phyloP scores from a whole-genome alignment of 2,329 filamentous ascomycete genomes.

The Aspergillus spinulosporus region DNA sequence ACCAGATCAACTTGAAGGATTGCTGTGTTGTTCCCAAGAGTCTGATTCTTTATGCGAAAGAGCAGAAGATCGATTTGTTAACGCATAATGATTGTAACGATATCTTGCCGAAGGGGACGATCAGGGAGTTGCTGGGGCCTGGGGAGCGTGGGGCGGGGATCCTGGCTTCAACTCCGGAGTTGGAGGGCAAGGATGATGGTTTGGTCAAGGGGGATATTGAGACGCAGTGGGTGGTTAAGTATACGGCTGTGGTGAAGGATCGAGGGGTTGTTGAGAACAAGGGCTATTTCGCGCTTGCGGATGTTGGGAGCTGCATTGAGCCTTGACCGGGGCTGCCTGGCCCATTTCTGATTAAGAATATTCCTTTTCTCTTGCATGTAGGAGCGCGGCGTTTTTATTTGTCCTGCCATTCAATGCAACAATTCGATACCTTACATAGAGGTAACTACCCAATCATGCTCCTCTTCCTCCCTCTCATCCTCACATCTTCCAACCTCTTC shows the following conservation, averaged over 20 bases:
- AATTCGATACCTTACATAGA: background rate
- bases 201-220: constrained; percentile 70
- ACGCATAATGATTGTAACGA: constrained; percentile 95
- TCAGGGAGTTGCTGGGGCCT: constrained; percentile 78
- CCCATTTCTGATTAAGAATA: constrained; percentile 14
- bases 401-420: background rate
- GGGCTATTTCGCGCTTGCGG: constrained; percentile 89
- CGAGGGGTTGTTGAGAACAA: constrained; percentile 97
- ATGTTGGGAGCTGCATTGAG: constrained; percentile 56
- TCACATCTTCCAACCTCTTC: constrained; percentile 83
- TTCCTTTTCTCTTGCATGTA: constrained; percentile 13
- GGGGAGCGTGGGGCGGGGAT: constrained; percentile 72
- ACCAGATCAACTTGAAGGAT: constrained; percentile 95
- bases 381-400: constrained; percentile 27
- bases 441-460: constrained; percentile 81
- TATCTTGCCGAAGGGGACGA: constrained; percentile 80
- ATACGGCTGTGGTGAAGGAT: constrained; percentile 91
- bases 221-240: constrained; percentile 95
- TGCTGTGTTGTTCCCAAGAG: constrained; percentile 94
- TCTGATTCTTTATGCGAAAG: constrained; percentile 79
- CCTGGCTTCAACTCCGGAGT: constrained; percentile 61
- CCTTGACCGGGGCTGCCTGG: constrained; percentile 15
- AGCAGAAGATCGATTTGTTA: constrained; percentile 78
- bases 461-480: constrained; percentile 90
- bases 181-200: constrained; percentile 45